Base-by-base conservation (phyloP, 768 basidiomycete genomes). In the Amanita inopinata region DNA sequence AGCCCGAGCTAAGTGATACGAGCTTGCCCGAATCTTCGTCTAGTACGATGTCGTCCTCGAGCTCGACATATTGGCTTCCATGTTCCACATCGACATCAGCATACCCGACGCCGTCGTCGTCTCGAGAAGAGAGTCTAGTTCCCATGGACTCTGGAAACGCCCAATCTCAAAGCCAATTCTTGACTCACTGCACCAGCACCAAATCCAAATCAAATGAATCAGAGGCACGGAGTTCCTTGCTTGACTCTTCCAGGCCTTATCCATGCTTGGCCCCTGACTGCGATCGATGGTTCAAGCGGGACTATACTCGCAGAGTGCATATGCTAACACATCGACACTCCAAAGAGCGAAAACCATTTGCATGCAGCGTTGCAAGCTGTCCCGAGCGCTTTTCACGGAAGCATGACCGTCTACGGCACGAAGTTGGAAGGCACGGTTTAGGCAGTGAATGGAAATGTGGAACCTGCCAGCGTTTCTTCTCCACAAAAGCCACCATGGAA, bases 281-380 rank as follows among this genome's bases (percentile, higher is more conserved):
- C 15, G 33, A 35, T 17, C 33, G 33, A 6, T 35, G 33, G 33
- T 35, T 35, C 33, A 35, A 35, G 33, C 33, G 33, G 7, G 33
- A 35, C 19, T 35, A 35, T 15, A 35, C 33, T 8, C 33, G 33
- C 8, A 7, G 19, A 17, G 33, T 35, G n/a, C 33, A 35, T 35
- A 35, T 35, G 33, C 33, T 35, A 8, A 35, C 33, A 15, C 33
- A 35, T 35, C 12, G 6, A 7, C 12, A 15, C 9, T 6, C 15
- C 7, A 35, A 17, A 15, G 33, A 35, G 17, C 33, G 33, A 8
- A 7, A 35, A 15, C 33, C 33, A 6, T 35, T 35, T 35, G 33
- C n/a, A 7, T 35, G 33, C 17, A 35, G 8, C 19, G 33, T 35
- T 17, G 7, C 33, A 7, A 15, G 15, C 9, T 35, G 33, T 17